These are phyloP conservation scores for Salix purpurea DNA, from an alignment of 345 rosid species.

Conservation along the genomic window DNA sequence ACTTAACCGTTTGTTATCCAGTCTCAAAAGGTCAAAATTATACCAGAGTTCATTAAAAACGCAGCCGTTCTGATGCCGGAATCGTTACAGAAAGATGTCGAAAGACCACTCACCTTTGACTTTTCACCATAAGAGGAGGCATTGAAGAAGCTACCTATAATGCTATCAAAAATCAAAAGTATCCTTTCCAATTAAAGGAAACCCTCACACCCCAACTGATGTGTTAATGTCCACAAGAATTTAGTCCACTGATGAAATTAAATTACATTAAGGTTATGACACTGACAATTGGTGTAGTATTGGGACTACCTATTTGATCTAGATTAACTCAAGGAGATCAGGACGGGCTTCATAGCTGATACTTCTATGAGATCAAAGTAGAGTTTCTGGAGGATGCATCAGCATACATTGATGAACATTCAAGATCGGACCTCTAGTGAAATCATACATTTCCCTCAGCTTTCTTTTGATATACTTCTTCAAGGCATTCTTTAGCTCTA, in stretches of 20 bases:
- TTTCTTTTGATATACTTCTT: constrained; percentile 37
- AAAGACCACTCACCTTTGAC: no score
- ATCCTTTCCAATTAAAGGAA: neutral
- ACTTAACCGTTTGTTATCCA: no score
- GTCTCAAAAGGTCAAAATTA: no score
- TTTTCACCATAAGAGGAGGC: no score
- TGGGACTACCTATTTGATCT: neutral
- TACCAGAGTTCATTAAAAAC: no score
- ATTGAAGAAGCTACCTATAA: no score
- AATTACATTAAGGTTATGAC: neutral
- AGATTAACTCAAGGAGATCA: neutral
- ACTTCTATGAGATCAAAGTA: neutral
- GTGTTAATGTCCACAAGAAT: neutral
- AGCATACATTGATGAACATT: neutral
- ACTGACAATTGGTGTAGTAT: neutral
- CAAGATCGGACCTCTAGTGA: neutral
- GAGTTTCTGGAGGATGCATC: neutral
- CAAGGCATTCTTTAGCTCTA: constrained; percentile 86
- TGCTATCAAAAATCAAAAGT: no score
- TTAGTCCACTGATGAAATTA: neutral
- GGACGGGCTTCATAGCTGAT: neutral
- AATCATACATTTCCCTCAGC: constrained; percentile 12
- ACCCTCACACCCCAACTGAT: neutral
- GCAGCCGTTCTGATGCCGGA: no score
- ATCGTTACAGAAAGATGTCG: no score